These are phyloP conservation scores for Wickerhamomyces subpelliculosus DNA, from an alignment of 805 yeast species.

Conservation along the genomic window DNA sequence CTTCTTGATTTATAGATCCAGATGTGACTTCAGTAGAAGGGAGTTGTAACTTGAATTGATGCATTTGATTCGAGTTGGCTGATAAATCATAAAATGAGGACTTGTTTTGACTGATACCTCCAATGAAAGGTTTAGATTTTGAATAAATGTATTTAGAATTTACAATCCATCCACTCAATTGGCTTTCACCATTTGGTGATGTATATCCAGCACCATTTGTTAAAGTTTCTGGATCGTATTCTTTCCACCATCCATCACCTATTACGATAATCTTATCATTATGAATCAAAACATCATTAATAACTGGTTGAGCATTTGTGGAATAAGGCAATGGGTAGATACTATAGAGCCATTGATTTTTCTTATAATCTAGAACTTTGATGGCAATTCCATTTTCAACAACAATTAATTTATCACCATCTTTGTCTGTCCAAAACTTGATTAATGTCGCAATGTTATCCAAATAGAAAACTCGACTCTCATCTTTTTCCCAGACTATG, in stretches of 20 bases:
- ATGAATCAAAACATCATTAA: constrained; percentile 16
- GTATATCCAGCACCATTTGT: constrained; percentile 30
- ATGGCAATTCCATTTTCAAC: constrained; percentile 27
- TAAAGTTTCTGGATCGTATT: constrained; percentile 18
- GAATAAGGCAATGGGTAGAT: constrained; percentile 24
- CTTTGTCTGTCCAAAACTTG: constrained; percentile 26
- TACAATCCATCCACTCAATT: constrained; percentile 17
- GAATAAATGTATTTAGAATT: constrained; percentile 13
- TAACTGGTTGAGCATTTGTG: constrained; percentile 5
- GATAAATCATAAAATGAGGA: constrained; percentile 18
- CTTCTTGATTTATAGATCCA: constrained; percentile 18
- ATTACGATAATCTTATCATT: constrained; percentile 22
- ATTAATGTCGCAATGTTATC: constrained; percentile 21
- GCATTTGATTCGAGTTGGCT: constrained; percentile 11
- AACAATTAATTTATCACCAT: constrained; percentile 24
- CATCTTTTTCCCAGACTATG: constrained; percentile 22
- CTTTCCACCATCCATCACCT: constrained; percentile 29
- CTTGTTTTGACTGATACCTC: constrained; percentile 15
- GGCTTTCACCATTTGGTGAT: constrained; percentile 8
- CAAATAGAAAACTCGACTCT: constrained; percentile 8
- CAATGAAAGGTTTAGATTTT: constrained; percentile 10
- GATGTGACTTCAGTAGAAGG: constrained; percentile 15
- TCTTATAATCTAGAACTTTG: constrained; percentile 28
- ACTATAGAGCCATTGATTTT: constrained; percentile 21
- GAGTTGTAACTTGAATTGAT: constrained; percentile 15